Percentiles rank a stretch among this genome's conserved stretches.
Conservation (phyloP, 306 rosid genomes). For the Carpinus viminea region DNA sequence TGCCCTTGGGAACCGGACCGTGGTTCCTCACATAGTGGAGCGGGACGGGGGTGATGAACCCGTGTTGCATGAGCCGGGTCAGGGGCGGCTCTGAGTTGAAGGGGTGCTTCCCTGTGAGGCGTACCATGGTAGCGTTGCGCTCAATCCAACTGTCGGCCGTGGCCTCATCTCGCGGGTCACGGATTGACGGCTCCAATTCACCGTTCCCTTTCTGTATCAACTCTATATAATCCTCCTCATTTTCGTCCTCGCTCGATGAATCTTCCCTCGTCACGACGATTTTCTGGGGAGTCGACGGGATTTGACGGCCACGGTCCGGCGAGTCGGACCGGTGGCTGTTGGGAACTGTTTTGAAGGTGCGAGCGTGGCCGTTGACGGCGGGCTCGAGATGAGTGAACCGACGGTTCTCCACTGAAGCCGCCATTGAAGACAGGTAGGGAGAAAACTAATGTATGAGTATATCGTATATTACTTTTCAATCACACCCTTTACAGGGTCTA, state of each 20-base stretch:
- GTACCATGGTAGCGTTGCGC: slow-evolving; percentile 62
- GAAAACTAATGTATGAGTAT: background rate
- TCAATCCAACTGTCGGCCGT: slow-evolving; percentile 70
- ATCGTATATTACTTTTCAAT: background rate
- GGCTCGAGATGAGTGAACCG: slow-evolving; percentile 36
- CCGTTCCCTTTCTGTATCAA: slow-evolving; percentile 35
- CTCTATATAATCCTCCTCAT: slow-evolving; percentile 10
- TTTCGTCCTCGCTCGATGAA: slow-evolving; percentile 46
- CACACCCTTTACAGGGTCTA: background rate
- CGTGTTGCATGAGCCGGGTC: slow-evolving; percentile 67
- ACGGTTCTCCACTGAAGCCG: slow-evolving; percentile 65
- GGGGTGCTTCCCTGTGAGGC: slow-evolving; percentile 84
- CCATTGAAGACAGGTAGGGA: slow-evolving; percentile 34
- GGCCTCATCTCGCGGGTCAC: slow-evolving; percentile 62
- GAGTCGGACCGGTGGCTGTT: slow-evolving; percentile 27
- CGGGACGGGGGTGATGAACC: slow-evolving; percentile 82
- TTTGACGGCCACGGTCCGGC: slow-evolving; percentile 26
- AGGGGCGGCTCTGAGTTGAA: slow-evolving; percentile 72
- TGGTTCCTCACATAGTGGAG: slow-evolving; percentile 87
- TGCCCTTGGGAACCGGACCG: slow-evolving; percentile 55
- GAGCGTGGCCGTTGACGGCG: slow-evolving; percentile 38
- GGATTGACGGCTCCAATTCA: slow-evolving; percentile 56
- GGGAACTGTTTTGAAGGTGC: slow-evolving; percentile 36
- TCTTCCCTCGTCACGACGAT: slow-evolving; percentile 9
- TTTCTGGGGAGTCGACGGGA: slow-evolving; percentile 21